Evolutionary conservation across 2,329 filamentous ascomycete genomes (phyloP).

Genomic region (Fusarium mexicanum): DNA sequence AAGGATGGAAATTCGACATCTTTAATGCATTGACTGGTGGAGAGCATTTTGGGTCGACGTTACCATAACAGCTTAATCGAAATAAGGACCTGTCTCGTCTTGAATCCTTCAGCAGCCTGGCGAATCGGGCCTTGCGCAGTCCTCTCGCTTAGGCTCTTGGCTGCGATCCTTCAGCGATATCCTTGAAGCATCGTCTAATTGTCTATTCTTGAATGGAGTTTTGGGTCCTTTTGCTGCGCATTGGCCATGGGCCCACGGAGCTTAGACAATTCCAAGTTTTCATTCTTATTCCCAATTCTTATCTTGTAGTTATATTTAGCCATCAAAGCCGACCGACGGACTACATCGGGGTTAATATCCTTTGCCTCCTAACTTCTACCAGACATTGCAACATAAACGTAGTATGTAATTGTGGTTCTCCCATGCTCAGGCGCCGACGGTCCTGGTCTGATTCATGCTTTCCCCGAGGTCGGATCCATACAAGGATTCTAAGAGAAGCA

Average conservation of each 20-base stretch:
- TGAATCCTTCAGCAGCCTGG: background rate
- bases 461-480: rapidly evolving
- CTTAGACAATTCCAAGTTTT: background rate
- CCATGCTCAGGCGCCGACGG: background rate
- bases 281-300: background rate
- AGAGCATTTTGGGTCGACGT: background rate
- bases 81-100: conserved; percentile 11
- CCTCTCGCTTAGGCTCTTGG: background rate
- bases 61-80: conserved; percentile 2
- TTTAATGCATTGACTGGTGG: background rate
- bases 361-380: rapidly evolving
- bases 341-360: background rate
- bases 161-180: background rate
- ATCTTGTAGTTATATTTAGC: background rate
- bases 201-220: background rate
- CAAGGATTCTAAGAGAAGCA: background rate
- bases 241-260: background rate
- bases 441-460: rapidly evolving
- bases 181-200: background rate
- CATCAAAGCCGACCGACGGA: background rate
- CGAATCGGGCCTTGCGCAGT: background rate
- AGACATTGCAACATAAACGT: rapidly evolving
- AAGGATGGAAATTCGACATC: background rate
- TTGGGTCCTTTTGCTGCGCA: background rate
- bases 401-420: rapidly evolving